These are phyloP conservation scores for Gossypium rotundifolium DNA, from an alignment of 345 rosid species.

Conservation along the genomic window DNA sequence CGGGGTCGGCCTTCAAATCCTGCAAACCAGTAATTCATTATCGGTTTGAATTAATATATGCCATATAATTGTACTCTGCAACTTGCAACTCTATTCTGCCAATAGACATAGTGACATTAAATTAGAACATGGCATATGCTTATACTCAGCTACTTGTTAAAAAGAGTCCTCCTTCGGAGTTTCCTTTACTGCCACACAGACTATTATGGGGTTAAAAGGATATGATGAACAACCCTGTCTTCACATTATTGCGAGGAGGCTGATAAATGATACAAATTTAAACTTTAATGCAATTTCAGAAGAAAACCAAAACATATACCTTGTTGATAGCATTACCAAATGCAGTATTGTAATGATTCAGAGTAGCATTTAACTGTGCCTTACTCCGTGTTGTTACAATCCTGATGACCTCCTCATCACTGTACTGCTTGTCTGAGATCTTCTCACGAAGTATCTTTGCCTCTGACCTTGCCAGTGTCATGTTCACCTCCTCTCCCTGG, in stretches of 20 bases:
- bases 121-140: no score
- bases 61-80: neutral
- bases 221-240: neutral
- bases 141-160: no score
- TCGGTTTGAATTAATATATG: neutral
- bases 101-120: no score
- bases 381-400: conserved; percentile 1
- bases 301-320: neutral
- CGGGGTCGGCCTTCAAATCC: conserved; percentile 65
- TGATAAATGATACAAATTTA: neutral
- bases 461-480: neutral
- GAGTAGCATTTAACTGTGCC: neutral
- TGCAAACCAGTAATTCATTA: conserved; percentile 25
- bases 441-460: neutral
- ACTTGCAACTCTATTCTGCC: neutral
- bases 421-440: neutral
- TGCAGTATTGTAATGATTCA: neutral
- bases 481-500: neutral
- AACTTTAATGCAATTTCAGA: neutral
- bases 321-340: neutral
- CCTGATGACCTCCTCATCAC: neutral
- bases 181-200: no score
- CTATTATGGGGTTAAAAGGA: neutral
- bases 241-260: neutral
- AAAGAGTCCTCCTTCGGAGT: no score